Conservation (phyloP, 257 asterid genomes). For the Solanum infundibuliforme region DNA sequence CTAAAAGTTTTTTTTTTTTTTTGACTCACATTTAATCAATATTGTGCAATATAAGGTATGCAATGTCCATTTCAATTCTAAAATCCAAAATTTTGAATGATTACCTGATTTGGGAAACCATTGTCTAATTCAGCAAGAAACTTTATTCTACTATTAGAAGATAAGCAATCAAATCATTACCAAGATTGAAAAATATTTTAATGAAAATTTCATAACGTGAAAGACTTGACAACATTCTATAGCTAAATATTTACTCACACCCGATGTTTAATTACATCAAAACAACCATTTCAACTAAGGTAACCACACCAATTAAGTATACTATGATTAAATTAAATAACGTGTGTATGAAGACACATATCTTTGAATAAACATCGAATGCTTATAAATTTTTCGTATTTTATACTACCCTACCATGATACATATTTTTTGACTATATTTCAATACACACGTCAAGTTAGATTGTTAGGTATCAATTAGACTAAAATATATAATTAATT, state of each 20-base stretch:
- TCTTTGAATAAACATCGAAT: neutral
- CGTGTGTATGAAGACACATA: neutral
- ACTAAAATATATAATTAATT: neutral
- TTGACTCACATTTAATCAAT: neutral
- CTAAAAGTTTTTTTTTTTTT: neutral
- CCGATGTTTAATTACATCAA: neutral
- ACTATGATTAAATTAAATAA: neutral
- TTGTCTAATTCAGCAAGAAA: neutral
- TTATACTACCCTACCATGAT: neutral
- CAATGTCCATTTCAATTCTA: neutral
- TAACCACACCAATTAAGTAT: neutral
- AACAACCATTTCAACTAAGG: neutral
- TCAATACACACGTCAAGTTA: neutral
- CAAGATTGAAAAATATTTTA: neutral
- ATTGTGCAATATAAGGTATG: neutral
- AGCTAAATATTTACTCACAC: neutral
- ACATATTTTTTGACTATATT: neutral
- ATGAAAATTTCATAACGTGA: neutral
- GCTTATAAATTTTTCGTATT: neutral
- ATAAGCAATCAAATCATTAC: neutral
- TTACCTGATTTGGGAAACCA: neutral
- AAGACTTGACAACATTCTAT: neutral
- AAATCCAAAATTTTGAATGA: neutral
- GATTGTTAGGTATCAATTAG: neutral
- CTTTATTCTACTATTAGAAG: neutral